Conservation (phyloP, 768 basidiomycete genomes). For the Coprinellus micaceus region DNA sequence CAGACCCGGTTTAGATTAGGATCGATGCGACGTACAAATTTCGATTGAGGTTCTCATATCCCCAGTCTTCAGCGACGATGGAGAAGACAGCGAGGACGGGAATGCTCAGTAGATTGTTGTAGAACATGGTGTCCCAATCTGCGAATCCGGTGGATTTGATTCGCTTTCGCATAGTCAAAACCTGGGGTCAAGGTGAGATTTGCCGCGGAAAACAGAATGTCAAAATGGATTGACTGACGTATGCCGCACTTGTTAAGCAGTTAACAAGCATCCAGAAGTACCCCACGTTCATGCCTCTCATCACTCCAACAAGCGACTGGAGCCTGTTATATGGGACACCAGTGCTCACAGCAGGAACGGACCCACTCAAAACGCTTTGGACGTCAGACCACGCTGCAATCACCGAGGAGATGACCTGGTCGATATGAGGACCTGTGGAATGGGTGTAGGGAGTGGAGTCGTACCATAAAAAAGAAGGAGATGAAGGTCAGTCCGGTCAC, state of each 20-base stretch:
- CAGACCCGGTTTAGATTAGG: background rate
- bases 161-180: conserved; percentile 91
- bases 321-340: conserved; percentile 33
- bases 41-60: conserved; percentile 61
- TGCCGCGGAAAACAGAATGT: background rate
- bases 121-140: conserved; percentile 99
- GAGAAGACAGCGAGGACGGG: conserved; percentile 85
- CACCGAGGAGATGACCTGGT: conserved; percentile 83
- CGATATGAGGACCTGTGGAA: background rate
- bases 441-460: conserved; percentile 15
- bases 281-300: conserved; percentile 63
- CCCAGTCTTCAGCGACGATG: conserved; percentile 87
- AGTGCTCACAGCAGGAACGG: conserved; percentile 30
- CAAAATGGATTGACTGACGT: conserved; percentile 61
- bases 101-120: conserved; percentile 94
- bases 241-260: conserved; percentile 85
- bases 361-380: conserved; percentile 38
- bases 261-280: conserved; percentile 98
- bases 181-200: conserved; percentile 42
- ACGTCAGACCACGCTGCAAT: conserved; percentile 98
- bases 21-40: conserved; percentile 76
- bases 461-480: conserved; percentile 89
- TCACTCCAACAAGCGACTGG: conserved; percentile 40
- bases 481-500: conserved; percentile 85
- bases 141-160: conserved; percentile 94